Conservation (phyloP, 805 yeast species). For the Pichia pseudocactophila region DNA sequence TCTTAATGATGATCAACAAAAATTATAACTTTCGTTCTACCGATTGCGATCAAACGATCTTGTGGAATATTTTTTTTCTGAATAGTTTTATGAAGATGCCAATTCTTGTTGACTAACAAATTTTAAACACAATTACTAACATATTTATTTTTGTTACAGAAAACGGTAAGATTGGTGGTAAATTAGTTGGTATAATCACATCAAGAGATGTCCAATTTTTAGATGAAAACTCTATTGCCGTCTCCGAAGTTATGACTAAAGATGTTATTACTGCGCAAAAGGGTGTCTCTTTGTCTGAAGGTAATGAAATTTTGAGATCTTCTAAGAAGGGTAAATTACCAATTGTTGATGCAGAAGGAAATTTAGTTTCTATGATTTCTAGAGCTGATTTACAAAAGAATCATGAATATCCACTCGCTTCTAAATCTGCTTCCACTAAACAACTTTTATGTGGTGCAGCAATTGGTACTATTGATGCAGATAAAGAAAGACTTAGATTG, state of each 20-base stretch:
- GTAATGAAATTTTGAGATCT: conserved; percentile 81
- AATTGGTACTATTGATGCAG: conserved; percentile 87
- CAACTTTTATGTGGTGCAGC: conserved; percentile 99
- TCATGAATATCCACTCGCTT: conserved; percentile 86
- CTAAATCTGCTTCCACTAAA: conserved; percentile 86
- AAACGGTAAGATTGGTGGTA: conserved; percentile 77
- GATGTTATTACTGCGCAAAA: conserved; percentile 76
- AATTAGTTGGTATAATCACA: conserved; percentile 89
- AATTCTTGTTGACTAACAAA: no score
- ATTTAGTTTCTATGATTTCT: conserved; percentile 79
- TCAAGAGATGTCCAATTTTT: conserved; percentile 96
- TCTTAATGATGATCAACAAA: conserved; percentile 45
- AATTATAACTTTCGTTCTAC: conserved; percentile 97
- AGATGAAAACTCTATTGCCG: conserved; percentile 54
- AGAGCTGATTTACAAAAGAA: conserved; percentile 97
- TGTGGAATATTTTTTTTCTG: conserved; percentile 65
- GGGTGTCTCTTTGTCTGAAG: conserved; percentile 77
- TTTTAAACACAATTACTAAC: conserved; percentile 8
- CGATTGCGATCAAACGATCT: conserved; percentile 94
- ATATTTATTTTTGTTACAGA: conserved; percentile 37
- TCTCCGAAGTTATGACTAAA: conserved; percentile 80
- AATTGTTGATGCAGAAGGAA: conserved; percentile 69
- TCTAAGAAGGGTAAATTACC: conserved; percentile 98
- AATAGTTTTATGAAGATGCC: conserved; percentile 2
- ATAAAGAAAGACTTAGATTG: conserved; percentile 72